These are phyloP conservation scores for Fusarium abutilonis DNA, from an alignment of 2,329 filamentous ascomycete species.

Conservation along the genomic window DNA sequence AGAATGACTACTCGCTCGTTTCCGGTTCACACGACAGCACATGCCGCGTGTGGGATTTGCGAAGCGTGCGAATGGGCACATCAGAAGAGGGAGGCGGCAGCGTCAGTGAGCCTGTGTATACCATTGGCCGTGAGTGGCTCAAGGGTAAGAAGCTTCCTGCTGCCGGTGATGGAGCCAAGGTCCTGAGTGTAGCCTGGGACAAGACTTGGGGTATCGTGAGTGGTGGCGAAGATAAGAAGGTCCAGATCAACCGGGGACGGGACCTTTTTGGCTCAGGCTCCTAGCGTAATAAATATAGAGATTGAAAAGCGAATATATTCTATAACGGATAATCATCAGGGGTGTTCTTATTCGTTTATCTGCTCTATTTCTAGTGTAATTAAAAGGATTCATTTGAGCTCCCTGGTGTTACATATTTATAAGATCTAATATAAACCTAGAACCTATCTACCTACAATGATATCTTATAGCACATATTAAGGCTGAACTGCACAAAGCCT, in stretches of 20 bases:
- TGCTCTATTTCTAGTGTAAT: too few relatives aligned
- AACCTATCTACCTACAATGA: too few relatives aligned
- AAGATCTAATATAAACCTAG: too few relatives aligned
- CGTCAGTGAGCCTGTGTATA: constrained; percentile 78
- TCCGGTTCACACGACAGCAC: constrained; percentile 93
- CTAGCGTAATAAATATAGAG: constrained; percentile 42
- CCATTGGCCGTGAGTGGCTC: constrained; percentile 78
- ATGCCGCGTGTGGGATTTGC: constrained; percentile 92
- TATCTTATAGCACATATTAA: too few relatives aligned
- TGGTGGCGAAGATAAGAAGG: constrained; percentile 89
- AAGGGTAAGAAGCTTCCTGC: constrained; percentile 71
- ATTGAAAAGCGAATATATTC: constrained; percentile 28
- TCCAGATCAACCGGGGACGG: constrained; percentile 85
- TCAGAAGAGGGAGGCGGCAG: constrained; percentile 69
- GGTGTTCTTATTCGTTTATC: constrained; percentile 5
- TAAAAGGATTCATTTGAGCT: too few relatives aligned
- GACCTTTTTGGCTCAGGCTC: constrained; percentile 56
- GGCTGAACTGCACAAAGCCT: too few relatives aligned
- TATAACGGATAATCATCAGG: constrained; percentile 24
- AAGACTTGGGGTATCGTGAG: constrained; percentile 87
- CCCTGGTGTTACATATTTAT: too few relatives aligned
- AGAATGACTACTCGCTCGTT: constrained; percentile 83
- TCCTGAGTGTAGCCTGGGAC: constrained; percentile 90
- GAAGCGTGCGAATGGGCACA: constrained; percentile 70
- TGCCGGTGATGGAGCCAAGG: constrained; percentile 86